Base-by-base conservation (phyloP, 306 rosid species). In the Lathyrus tuberosus region DNA sequence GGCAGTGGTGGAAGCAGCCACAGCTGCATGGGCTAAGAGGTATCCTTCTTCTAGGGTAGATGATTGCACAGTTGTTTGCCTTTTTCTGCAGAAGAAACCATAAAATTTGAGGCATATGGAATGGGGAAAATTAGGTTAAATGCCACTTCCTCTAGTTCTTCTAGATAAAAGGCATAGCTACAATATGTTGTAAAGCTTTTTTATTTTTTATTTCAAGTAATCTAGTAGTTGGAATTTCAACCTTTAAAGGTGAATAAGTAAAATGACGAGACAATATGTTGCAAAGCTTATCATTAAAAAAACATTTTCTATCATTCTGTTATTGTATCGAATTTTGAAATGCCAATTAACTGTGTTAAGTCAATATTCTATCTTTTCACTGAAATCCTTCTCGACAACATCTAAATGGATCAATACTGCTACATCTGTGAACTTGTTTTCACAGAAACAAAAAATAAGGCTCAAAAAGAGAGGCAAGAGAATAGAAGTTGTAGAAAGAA, bases 41-140 rank as follows among this genome's bases (percentile, higher is more conserved):
- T 80, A 73, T 35, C 86, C 89, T 70, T 16, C 22, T 7, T 48
- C 85, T 0, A 89, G 81, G 80, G 76, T 76, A 5, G 93, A 91
- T 62, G 94, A 89, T 56, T 76, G 85, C 77, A 85, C 91, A 1
- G 91, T 76, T 10, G 77, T 79, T 70, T 88, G 91, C 74, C 87
- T 80, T 69, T 88, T 85, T 62, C 63, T 76, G 9, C 84, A 80
- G 20, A 76, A 74, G 48, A 75, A 61, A 58, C 46, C 41, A 14
- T 20, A 10, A 28, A 59, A 13, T 42, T 41, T 63, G 3, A 41
- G 47, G 17, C 17, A 22, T 43, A 9, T 14, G 41, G 20, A 35
- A 63, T 46, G 68, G 30, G 52, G 9, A 52, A 62, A 49, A 43
- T 7, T 73, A 30, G 46, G 5, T 48, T 53, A 56, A 30, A 30